Conservation (phyloP, 1,284 basidiomycete genomes). For the Sanghuangporus weigelae region DNA sequence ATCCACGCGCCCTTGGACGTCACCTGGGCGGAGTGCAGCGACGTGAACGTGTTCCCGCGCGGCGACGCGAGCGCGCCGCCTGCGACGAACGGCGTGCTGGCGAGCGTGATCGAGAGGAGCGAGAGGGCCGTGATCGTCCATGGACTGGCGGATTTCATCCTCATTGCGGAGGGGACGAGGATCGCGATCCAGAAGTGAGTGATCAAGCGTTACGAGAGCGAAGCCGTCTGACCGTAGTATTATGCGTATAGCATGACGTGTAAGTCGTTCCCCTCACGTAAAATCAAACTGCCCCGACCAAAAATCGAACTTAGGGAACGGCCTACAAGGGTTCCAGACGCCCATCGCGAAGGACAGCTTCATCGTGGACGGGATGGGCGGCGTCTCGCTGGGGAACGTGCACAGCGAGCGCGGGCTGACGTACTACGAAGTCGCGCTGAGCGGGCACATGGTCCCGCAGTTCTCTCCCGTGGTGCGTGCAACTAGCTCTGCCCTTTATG, state of each 20-base stretch:
- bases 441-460: constrained; percentile 71
- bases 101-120: constrained; percentile 72
- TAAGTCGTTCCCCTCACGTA: constrained; percentile 28
- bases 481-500: too few relatives aligned
- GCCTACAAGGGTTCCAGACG: constrained; percentile 66
- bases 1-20: constrained; percentile 66
- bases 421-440: constrained; percentile 57
- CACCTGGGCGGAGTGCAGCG: constrained; percentile 60
- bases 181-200: constrained; percentile 28
- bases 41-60: constrained; percentile 53
- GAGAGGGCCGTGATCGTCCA: constrained; percentile 64
- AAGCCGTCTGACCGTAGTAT: background rate
- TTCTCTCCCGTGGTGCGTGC: constrained; percentile 55
- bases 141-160: constrained; percentile 64
- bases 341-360: constrained; percentile 61
- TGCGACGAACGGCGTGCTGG: constrained; percentile 51
- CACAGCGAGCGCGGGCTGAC: constrained; percentile 65
- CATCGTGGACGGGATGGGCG: constrained; percentile 60
- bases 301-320: constrained; percentile 43
- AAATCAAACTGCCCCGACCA: background rate
- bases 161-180: constrained; percentile 60
- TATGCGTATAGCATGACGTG: constrained; percentile 57
- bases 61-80: constrained; percentile 56
- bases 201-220: background rate
- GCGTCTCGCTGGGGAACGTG: constrained; percentile 45